Evolutionary conservation across 2,329 filamentous ascomycete species (phyloP).

Genomic region (Arthrobotrys conoides): DNA sequence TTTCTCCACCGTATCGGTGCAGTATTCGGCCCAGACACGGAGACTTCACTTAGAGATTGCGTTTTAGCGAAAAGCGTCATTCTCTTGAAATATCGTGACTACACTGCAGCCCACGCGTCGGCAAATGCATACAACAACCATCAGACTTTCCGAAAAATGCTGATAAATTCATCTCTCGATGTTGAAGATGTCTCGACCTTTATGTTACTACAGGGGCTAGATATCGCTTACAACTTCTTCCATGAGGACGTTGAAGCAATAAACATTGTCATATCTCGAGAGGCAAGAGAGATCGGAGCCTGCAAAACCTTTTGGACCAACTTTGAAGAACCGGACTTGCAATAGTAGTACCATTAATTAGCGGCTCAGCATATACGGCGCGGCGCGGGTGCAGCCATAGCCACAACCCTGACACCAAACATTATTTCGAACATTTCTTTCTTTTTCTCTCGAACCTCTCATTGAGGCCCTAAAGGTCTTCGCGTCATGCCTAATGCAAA

Average conservation of each 20-base stretch:
- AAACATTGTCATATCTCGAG: background rate
- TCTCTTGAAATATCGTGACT: constrained; percentile 18
- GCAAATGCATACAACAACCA: background rate
- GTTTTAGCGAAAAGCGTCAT: background rate
- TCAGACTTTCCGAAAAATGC: too few species aligned
- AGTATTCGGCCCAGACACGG: background rate
- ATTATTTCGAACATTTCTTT: too few species aligned
- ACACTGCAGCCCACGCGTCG: background rate
- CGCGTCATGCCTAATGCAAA: too few species aligned
- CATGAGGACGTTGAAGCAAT: background rate
- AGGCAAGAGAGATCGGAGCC: background rate
- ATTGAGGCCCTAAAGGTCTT: too few species aligned
- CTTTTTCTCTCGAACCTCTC: too few species aligned
- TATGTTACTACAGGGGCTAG: constrained; percentile 22
- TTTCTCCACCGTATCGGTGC: background rate
- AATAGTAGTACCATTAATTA: too few species aligned
- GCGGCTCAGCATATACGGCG: too few species aligned
- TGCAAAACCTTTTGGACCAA: constrained; percentile 5
- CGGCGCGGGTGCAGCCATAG: too few species aligned
- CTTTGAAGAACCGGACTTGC: background rate
- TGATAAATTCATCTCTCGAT: background rate
- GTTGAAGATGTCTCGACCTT: constrained; percentile 6
- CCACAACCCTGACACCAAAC: too few species aligned
- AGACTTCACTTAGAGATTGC: background rate
- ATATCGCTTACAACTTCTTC: constrained; percentile 18